Percentiles rank a stretch among this genome's conserved stretches.
Conservation (phyloP, 768 basidiomycete species). For the Tubosaeta brunneosetosa region DNA sequence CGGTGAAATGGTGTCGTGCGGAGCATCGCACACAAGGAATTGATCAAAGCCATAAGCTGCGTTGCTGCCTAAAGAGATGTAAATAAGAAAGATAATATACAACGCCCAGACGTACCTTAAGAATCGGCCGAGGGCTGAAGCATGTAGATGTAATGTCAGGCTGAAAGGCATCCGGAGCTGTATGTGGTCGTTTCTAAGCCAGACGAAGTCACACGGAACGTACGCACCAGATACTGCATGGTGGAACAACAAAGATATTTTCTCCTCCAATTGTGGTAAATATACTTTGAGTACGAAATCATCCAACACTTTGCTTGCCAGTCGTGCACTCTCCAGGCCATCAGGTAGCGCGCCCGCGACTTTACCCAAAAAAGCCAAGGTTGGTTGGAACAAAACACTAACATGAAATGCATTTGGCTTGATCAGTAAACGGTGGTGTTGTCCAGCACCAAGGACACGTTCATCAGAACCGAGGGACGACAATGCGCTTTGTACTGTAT, state of each 20-base stretch:
- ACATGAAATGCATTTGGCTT: constrained; percentile 94
- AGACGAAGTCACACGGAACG: neutral
- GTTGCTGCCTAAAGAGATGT: constrained; percentile 63
- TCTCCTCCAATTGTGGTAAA: constrained; percentile 92
- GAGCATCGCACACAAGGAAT: constrained; percentile 89
- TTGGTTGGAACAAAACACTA: constrained; percentile 90
- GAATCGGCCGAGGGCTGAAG: constrained; percentile 67
- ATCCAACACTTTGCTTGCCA: constrained; percentile 73
- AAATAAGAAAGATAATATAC: neutral
- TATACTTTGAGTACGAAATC: constrained; percentile 93
- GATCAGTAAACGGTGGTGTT: constrained; percentile 82
- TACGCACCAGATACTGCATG: constrained; percentile 69
- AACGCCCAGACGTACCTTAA: constrained; percentile 51
- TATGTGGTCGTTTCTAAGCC: constrained; percentile 1
- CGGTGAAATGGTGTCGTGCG: constrained; percentile 89
- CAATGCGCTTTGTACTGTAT: constrained; percentile 54
- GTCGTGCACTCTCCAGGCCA: constrained; percentile 59
- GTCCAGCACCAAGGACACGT: constrained; percentile 62
- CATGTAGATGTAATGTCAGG: constrained; percentile 65
- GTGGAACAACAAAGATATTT: constrained; percentile 83
- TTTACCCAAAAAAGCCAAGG: constrained; percentile 75
- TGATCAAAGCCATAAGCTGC: constrained; percentile 83
- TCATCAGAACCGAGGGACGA: constrained; percentile 67
- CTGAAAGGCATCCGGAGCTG: constrained; percentile 84
- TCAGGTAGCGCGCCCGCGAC: constrained; percentile 69